A percentile compares a stretch with the other conserved stretches of the same genome.
phyloP scores from a whole-genome alignment of 345 rosid species.

The Durio zibethinus region DNA sequence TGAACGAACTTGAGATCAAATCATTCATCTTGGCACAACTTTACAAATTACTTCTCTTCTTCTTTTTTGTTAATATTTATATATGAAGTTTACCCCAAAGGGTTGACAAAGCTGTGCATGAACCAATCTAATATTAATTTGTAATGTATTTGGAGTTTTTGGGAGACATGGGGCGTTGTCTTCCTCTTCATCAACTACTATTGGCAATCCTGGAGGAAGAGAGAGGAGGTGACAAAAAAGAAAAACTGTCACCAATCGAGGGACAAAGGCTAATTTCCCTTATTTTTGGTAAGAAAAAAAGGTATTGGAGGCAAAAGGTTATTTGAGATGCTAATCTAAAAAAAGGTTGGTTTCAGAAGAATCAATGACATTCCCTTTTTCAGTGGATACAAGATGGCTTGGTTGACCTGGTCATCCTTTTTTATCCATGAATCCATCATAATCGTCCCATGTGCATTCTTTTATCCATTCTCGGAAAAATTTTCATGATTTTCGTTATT shows the following conservation, averaged over 20 bases:
- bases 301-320: constrained; percentile 12
- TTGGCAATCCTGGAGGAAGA: constrained; percentile 23
- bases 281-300: constrained; percentile 19
- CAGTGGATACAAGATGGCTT: not conserved
- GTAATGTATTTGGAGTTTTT: not conserved
- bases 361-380: not conserved
- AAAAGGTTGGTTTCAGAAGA: not conserved
- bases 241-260: constrained; percentile 19
- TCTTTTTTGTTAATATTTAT: not conserved
- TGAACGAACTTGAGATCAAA: constrained; percentile 73
- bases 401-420: not conserved
- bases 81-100: not conserved
- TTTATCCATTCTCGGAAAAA: no score
- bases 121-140: not conserved
- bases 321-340: constrained; percentile 3
- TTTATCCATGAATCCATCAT: not conserved
- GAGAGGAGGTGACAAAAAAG: constrained; percentile 20
- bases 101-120: not conserved
- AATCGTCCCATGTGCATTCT: not conserved
- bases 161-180: constrained; percentile 4
- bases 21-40: constrained; percentile 62
- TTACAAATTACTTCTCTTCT: not conserved
- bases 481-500: no score
- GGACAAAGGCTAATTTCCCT: not conserved
- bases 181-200: constrained; percentile 12